Conservation (phyloP, 352 stramenopile genomes). For the Elongisporangium prolatum region DNA sequence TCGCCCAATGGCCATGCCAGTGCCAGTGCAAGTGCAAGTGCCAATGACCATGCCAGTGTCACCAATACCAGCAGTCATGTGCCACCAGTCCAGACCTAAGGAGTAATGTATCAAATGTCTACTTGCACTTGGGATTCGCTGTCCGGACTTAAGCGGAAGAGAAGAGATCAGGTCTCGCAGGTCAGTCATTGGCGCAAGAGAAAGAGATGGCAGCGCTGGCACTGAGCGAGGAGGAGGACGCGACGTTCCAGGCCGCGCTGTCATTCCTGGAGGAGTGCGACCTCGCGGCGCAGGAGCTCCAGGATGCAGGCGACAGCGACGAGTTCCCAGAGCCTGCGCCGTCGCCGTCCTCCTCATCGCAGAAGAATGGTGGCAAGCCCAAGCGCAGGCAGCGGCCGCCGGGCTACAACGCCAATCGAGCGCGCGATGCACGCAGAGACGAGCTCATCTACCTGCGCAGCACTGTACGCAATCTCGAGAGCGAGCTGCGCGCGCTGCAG, state of each 20-base stretch:
- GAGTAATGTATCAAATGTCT: neutral
- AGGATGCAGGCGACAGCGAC: conserved; percentile 2
- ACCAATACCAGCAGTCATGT: too few species aligned
- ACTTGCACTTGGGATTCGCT: neutral
- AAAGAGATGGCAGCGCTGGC: neutral
- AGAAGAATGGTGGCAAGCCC: neutral
- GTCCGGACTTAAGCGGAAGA: neutral
- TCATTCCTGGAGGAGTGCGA: conserved; percentile 41
- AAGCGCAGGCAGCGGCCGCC: neutral
- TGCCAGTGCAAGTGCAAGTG: neutral
- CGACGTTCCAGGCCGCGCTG: conserved; percentile 29
- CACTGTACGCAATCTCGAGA: conserved; percentile 11
- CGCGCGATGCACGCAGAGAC: neutral
- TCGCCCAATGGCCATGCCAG: neutral
- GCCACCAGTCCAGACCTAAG: conserved; percentile 2
- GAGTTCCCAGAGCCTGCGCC: neutral
- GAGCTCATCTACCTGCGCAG: conserved; percentile 5
- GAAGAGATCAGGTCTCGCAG: neutral
- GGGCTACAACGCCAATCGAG: neutral
- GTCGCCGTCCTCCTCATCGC: neutral
- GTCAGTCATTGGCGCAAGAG: neutral
- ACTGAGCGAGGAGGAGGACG: neutral
- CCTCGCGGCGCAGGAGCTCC: conserved; percentile 8
- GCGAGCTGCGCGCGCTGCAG: conserved; percentile 12
- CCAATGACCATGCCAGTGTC: neutral